Conservation (phyloP, 257 asterid species). For the Nicotiana knightiana region DNA sequence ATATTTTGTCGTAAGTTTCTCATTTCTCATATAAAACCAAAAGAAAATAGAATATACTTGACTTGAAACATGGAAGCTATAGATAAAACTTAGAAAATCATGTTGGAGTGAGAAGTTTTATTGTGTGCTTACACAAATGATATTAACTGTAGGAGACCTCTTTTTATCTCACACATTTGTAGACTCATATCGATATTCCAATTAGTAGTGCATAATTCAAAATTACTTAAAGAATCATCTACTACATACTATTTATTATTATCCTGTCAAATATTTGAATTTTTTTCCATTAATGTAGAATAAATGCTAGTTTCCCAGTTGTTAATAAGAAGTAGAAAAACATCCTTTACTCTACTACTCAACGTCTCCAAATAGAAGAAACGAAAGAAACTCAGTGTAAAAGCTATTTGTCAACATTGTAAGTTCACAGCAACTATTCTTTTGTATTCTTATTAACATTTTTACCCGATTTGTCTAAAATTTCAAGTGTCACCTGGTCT, state of each 20-base stretch:
- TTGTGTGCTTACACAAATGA: too few species aligned
- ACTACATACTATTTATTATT: not conserved
- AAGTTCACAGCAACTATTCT: not conserved
- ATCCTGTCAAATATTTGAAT: not conserved
- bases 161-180: too few species aligned
- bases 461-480: slow-evolving; percentile 13
- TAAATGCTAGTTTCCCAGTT: not conserved
- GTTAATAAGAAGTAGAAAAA: not conserved
- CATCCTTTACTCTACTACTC: not conserved
- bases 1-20: not conserved
- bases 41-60: not conserved
- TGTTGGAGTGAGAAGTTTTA: too few species aligned
- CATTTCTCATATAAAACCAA: not conserved
- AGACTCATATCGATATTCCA: too few species aligned
- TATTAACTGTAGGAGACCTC: too few species aligned
- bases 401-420: not conserved
- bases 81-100: too few species aligned
- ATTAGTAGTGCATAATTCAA: not conserved
- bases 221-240: not conserved
- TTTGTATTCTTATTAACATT: not conserved
- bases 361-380: not conserved
- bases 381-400: not conserved
- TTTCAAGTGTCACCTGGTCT: slow-evolving; percentile 10
- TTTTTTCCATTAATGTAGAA: not conserved
- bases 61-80: not conserved